Percentiles rank a stretch among this genome's conserved stretches.
phyloP scores from a whole-genome alignment of 768 basidiomycete species.

The Galerina sulciceps region DNA sequence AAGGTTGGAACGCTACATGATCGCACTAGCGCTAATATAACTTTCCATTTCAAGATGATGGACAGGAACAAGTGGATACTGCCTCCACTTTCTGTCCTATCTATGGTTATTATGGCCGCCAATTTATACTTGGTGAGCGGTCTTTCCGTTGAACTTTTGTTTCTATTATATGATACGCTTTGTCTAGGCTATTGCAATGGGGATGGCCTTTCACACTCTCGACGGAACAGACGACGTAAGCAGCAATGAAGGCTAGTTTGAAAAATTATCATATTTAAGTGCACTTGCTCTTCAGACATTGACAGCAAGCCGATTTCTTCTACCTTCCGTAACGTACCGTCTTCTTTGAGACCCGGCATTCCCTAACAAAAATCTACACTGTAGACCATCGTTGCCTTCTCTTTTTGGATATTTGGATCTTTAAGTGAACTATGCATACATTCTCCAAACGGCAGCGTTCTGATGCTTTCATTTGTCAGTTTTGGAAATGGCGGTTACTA shows the following conservation, averaged over 20 bases:
- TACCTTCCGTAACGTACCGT: slow-evolving; percentile 30
- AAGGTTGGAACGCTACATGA: slow-evolving; percentile 37
- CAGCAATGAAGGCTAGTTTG: neutral
- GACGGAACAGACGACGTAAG: slow-evolving; percentile 30
- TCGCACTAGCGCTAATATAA: neutral
- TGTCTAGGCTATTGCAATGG: slow-evolving; percentile 32
- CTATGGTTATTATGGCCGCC: slow-evolving; percentile 37
- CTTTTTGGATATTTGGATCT: slow-evolving; percentile 50
- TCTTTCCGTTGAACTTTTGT: neutral
- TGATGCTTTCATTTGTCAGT: slow-evolving; percentile 23
- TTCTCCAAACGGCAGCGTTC: neutral
- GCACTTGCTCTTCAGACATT: slow-evolving; percentile 21
- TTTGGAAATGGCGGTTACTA: slow-evolving; percentile 43
- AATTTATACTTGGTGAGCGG: slow-evolving; percentile 43
- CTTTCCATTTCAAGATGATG: slow-evolving; percentile 39
- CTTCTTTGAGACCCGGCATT: neutral
- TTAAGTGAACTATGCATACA: slow-evolving; percentile 31
- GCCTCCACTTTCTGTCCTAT: slow-evolving; percentile 35
- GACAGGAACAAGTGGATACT: slow-evolving; percentile 40
- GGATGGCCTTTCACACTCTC: slow-evolving; percentile 25
- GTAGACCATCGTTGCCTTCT: slow-evolving; percentile 46
- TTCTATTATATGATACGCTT: neutral
- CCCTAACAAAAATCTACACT: neutral
- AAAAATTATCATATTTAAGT: neutral
- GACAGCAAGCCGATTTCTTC: slow-evolving; percentile 28